Evolutionary conservation across 2,329 filamentous ascomycete species (phyloP).

Genomic region (Rhynchosporium graminicola): DNA sequence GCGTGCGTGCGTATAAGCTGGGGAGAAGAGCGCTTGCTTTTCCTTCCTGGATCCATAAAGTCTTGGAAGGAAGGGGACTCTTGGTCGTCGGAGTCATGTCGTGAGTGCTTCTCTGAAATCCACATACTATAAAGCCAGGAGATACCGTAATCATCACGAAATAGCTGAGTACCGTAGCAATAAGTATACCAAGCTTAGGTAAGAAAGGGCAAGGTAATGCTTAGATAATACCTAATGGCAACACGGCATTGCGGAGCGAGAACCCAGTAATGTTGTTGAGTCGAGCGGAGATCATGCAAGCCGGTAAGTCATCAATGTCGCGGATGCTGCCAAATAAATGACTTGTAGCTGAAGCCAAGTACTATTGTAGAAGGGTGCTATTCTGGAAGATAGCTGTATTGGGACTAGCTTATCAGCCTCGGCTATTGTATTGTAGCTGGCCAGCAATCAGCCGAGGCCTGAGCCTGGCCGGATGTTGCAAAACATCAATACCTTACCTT

Average conservation of each 20-base stretch:
- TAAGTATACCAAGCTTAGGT: no score
- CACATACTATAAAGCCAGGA: no score
- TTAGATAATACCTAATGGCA: background rate
- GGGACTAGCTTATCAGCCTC: background rate
- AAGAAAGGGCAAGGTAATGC: background rate
- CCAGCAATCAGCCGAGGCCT: constrained; percentile 3
- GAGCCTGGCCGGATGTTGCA: background rate
- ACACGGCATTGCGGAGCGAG: background rate
- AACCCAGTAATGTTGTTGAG: background rate
- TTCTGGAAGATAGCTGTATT: background rate
- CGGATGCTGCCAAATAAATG: background rate
- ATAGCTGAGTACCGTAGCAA: no score
- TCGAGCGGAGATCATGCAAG: background rate
- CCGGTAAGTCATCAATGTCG: background rate
- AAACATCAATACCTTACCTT: background rate
- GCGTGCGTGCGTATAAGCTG: background rate
- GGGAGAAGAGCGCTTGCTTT: background rate
- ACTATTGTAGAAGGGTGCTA: background rate
- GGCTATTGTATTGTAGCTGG: background rate
- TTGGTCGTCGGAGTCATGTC: no score
- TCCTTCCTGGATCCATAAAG: no score
- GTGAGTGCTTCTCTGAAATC: no score
- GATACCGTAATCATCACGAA: no score
- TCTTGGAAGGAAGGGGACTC: no score
- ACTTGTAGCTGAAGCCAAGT: background rate